These are phyloP conservation scores for Trametes polyzona DNA, from an alignment of 1,284 basidiomycete genomes.

Conservation along the genomic window DNA sequence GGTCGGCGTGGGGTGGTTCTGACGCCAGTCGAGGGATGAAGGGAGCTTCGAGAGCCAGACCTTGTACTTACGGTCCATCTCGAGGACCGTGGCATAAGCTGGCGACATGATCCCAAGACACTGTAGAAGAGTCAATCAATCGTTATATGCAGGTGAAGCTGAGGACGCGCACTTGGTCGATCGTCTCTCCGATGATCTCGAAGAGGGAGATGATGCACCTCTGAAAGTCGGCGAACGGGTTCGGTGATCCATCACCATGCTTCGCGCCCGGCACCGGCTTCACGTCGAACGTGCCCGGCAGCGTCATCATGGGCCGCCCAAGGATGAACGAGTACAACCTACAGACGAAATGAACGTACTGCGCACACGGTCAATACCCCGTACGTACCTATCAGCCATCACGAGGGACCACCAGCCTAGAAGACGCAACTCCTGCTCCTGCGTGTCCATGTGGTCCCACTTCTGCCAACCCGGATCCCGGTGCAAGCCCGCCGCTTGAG, in stretches of 20 bases:
- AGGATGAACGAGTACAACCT: slow-evolving; percentile 51
- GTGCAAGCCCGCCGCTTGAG: slow-evolving; percentile 54
- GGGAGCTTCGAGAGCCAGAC: slow-evolving; percentile 47
- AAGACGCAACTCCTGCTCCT: slow-evolving; percentile 48
- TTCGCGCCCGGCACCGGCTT: slow-evolving; percentile 36
- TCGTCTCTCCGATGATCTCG: slow-evolving; percentile 44
- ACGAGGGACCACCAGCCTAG: slow-evolving; percentile 54
- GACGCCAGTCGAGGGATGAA: slow-evolving; percentile 29
- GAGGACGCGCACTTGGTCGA: slow-evolving; percentile 41
- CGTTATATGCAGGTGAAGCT: neutral
- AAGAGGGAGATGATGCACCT: slow-evolving; percentile 43
- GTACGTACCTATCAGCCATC: slow-evolving; percentile 49
- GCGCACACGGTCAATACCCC: neutral
- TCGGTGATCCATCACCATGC: slow-evolving; percentile 41
- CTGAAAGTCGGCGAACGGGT: slow-evolving; percentile 42
- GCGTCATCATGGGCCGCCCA: slow-evolving; percentile 49
- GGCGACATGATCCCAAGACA: slow-evolving; percentile 44
- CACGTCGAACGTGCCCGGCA: slow-evolving; percentile 43
- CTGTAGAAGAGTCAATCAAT: slow-evolving; percentile 31
- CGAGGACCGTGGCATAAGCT: slow-evolving; percentile 41
- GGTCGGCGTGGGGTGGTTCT: slow-evolving; percentile 5
- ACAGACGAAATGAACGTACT: slow-evolving; percentile 18
- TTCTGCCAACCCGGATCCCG: slow-evolving; percentile 51
- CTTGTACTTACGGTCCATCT: slow-evolving; percentile 46
- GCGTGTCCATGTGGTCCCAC: slow-evolving; percentile 52